A percentile compares a stretch with the other conserved stretches of the same genome.
Conservation (phyloP, 768 basidiomycete species). For the Leucocoprinus leucothites region DNA sequence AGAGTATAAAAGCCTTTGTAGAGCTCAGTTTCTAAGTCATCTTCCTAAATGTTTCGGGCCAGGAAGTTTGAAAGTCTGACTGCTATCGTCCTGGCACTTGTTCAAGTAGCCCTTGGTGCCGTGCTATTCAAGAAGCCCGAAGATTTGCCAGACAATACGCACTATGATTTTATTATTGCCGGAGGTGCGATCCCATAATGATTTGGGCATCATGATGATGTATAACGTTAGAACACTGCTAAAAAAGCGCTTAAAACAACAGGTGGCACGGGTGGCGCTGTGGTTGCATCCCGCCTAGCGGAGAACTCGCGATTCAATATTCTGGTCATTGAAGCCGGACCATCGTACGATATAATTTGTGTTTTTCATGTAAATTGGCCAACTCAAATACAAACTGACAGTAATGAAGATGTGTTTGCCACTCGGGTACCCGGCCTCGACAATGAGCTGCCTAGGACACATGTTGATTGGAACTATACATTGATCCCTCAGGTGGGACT, state of each 20-base stretch:
- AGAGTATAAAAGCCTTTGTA: too few species aligned
- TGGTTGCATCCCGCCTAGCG: conserved; percentile 10
- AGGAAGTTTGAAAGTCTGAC: too few species aligned
- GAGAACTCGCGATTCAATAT: conserved; percentile 13
- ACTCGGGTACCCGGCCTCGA: neutral
- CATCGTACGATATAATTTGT: conserved; percentile 7
- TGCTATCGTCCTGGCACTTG: too few species aligned
- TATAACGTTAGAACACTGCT: neutral
- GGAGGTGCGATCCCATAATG: too few species aligned
- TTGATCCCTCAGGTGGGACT: conserved; percentile 8
- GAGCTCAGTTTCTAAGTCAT: too few species aligned
- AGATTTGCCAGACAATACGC: neutral
- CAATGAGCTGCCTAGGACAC: neutral
- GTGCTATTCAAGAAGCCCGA: neutral
- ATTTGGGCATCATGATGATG: neutral
- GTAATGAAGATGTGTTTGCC: conserved; percentile 6
- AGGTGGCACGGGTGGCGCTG: conserved; percentile 15
- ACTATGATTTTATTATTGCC: conserved; percentile 11
- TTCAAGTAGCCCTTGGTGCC: neutral
- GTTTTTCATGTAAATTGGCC: neutral
- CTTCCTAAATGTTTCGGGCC: too few species aligned
- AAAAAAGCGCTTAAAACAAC: neutral
- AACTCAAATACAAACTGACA: too few species aligned
- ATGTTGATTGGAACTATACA: conserved; percentile 17
- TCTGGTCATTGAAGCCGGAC: conserved; percentile 15